These are phyloP conservation scores for Cladosporium velox DNA, from an alignment of 2,329 filamentous ascomycete genomes.

Conservation along the genomic window DNA sequence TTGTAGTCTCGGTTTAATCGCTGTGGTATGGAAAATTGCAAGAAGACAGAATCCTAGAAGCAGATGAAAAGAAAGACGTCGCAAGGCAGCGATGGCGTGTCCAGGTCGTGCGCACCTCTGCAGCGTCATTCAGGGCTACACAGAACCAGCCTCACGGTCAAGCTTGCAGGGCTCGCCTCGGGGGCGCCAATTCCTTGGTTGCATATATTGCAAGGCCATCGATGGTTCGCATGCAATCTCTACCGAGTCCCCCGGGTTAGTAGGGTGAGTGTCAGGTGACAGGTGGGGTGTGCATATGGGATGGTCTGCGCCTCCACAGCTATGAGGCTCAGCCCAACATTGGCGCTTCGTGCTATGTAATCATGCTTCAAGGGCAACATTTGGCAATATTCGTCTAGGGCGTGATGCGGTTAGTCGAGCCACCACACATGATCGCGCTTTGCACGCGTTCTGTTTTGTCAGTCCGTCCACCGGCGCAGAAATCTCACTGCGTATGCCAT, in stretches of 20 bases:
- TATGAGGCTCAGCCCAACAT: constrained; percentile 1
- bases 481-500: background rate
- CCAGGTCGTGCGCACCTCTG: background rate
- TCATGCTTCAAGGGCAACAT: background rate
- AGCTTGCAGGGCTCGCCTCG: background rate
- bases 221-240: constrained; percentile 8
- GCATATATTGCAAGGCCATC: background rate
- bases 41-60: background rate
- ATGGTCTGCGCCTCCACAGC: constrained; percentile 10
- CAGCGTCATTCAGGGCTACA: background rate
- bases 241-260: background rate
- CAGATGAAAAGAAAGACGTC: background rate
- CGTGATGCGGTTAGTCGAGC: background rate
- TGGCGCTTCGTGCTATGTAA: background rate
- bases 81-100: background rate
- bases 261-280: constrained; percentile 10
- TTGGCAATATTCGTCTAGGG: background rate
- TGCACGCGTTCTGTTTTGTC: background rate
- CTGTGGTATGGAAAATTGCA: background rate
- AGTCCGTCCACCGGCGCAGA: background rate
- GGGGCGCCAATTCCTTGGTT: background rate
- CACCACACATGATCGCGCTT: background rate
- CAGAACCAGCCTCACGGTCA: constrained; percentile 1
- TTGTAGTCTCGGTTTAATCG: background rate
- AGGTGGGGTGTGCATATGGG: constrained; percentile 7